Conservation (phyloP, 352 stramenopile species). For the Pythium dissimile region DNA sequence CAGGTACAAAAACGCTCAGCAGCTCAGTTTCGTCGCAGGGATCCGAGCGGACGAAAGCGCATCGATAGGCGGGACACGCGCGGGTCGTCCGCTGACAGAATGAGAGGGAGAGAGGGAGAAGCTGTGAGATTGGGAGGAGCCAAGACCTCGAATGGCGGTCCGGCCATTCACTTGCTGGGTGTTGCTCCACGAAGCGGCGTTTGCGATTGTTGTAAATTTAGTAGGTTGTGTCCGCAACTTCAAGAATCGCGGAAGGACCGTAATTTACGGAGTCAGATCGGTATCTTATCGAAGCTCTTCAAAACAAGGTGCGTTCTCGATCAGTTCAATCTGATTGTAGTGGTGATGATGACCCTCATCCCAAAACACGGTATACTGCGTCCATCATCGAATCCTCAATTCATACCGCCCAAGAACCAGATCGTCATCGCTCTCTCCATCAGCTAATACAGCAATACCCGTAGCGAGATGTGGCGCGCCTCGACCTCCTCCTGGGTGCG, state of each 20-base stretch:
- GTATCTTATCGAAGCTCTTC: constrained; percentile 1
- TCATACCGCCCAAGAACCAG: no score
- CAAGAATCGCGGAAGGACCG: constrained; percentile 10
- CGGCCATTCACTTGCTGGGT: not conserved
- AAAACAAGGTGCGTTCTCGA: constrained; percentile 1
- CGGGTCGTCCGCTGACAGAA: not conserved
- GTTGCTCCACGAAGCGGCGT: constrained; percentile 13
- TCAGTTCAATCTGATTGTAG: not conserved
- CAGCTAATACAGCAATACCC: no score
- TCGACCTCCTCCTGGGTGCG: constrained; percentile 9
- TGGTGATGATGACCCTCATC: constrained; percentile 1
- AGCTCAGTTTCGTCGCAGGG: not conserved
- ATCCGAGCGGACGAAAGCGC: not conserved
- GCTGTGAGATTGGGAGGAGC: not conserved
- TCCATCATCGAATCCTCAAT: not conserved
- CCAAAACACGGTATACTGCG: not conserved
- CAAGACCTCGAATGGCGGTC: not conserved
- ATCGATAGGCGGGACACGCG: not conserved
- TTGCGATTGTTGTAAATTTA: constrained; percentile 3
- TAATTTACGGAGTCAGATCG: constrained; percentile 6
- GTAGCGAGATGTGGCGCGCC: constrained; percentile 17
- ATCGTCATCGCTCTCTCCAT: no score
- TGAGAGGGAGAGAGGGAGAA: not conserved
- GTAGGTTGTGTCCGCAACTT: constrained; percentile 16
- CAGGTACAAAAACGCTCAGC: not conserved